Conservation (phyloP, 108 stramenopile genomes). For the Nitzschia sp. region DNA sequence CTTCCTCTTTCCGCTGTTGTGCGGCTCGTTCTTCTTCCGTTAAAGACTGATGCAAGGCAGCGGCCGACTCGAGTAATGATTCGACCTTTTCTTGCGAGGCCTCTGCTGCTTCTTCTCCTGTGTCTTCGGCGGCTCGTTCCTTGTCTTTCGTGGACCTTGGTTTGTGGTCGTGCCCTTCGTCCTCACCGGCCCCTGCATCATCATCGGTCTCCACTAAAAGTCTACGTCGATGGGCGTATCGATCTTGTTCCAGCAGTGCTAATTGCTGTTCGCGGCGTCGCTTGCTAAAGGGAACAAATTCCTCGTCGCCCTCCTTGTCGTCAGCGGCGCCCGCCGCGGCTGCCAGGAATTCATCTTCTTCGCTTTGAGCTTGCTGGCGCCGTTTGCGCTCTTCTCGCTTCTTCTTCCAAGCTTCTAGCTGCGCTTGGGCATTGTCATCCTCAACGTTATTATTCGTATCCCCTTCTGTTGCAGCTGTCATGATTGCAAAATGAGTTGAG, state of each 20-base stretch:
- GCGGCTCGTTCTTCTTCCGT: slow-evolving; percentile 63
- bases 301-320: slow-evolving; percentile 20
- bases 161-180: background rate
- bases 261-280: slow-evolving; percentile 18
- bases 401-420: slow-evolving; percentile 32
- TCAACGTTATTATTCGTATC: too few species aligned
- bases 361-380: slow-evolving; percentile 5
- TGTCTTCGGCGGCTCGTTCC: slow-evolving; percentile 4
- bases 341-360: slow-evolving; percentile 11
- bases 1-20: slow-evolving; percentile 70
- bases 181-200: slow-evolving; percentile 1
- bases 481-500: background rate
- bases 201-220: background rate
- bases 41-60: slow-evolving; percentile 67
- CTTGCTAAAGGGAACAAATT: slow-evolving; percentile 28
- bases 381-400: slow-evolving; percentile 33
- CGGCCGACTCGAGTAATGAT: slow-evolving; percentile 86
- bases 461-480: background rate
- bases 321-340: background rate
- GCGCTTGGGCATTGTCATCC: slow-evolving; percentile 2
- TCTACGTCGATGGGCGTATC: slow-evolving; percentile 30
- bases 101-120: slow-evolving; percentile 33
- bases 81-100: slow-evolving; percentile 29
- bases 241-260: slow-evolving; percentile 12
- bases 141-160: slow-evolving; percentile 3